phyloP scores from a whole-genome alignment of 768 basidiomycete genomes.

The Hericium alpestre region DNA sequence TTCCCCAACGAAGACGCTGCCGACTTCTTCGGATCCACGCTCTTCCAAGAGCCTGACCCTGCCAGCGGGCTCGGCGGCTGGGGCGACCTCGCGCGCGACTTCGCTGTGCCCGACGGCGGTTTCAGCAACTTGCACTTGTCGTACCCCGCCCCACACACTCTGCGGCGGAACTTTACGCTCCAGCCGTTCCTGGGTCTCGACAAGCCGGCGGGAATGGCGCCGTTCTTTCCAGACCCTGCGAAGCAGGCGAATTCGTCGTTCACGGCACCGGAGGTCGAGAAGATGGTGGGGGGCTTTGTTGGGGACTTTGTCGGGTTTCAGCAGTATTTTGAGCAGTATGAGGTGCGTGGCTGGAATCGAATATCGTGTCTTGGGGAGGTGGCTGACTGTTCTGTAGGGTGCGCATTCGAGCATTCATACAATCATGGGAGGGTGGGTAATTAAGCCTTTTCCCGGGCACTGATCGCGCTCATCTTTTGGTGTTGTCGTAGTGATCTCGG shows the following conservation, averaged over 20 bases:
- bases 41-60: conserved; percentile 16
- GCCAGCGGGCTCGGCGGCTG: conserved; percentile 19
- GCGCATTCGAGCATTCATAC: conserved; percentile 23
- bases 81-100: conserved; percentile 16
- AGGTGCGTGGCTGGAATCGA: conserved; percentile 12
- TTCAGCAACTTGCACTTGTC: conserved; percentile 18
- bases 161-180: conserved; percentile 25
- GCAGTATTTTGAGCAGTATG: conserved; percentile 17
- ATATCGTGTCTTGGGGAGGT: too few relatives aligned
- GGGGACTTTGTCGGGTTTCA: conserved; percentile 26
- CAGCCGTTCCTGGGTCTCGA: conserved; percentile 17
- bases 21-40: conserved; percentile 12
- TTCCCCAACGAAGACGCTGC: conserved; percentile 12
- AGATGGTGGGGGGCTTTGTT: conserved; percentile 17
- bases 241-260: conserved; percentile 19
- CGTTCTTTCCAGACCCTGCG: conserved; percentile 13
- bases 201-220: background rate
- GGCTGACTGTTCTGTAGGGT: conserved; percentile 15
- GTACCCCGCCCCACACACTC: conserved; percentile 23
- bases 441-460: background rate
- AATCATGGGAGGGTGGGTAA: conserved; percentile 22
- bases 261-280: conserved; percentile 14
- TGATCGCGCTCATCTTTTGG: background rate
- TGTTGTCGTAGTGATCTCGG: conserved; percentile 17
- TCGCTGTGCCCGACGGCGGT: conserved; percentile 18